Evolutionary conservation across 2,329 filamentous ascomycete genomes (phyloP).

Genomic region (Verticillium zaregamsianum): DNA sequence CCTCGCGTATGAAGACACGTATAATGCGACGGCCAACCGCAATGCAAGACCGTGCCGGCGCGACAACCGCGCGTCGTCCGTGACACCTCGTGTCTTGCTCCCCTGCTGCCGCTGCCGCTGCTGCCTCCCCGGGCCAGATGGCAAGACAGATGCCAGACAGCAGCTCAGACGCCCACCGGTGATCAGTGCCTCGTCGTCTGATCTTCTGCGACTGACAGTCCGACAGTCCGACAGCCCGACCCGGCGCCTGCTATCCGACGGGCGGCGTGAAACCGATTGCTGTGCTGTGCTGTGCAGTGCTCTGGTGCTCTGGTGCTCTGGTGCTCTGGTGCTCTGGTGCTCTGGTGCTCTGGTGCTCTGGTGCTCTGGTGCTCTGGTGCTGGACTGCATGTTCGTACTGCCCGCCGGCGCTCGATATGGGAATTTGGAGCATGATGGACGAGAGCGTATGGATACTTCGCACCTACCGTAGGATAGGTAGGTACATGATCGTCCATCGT

Average conservation of each 20-base stretch:
- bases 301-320: too few relatives aligned
- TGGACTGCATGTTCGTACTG: too few relatives aligned
- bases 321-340: too few relatives aligned
- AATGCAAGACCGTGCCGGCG: not conserved
- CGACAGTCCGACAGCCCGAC: not conserved
- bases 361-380: too few relatives aligned
- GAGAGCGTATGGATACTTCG: not conserved
- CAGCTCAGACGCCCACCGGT: not conserved
- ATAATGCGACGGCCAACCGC: too few relatives aligned
- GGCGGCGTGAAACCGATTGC: not conserved
- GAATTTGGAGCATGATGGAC: not conserved
- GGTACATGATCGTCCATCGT: too few relatives aligned
- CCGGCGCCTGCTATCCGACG: not conserved
- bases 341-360: too few relatives aligned
- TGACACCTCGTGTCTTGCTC: not conserved
- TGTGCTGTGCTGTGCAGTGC: not conserved
- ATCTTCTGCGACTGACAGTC: not conserved
- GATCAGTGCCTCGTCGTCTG: not conserved
- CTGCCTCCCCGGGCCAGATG: not conserved
- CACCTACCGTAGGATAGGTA: too few relatives aligned
- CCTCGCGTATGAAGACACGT: too few relatives aligned
- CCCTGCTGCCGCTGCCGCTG: not conserved
- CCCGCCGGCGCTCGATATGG: not conserved
- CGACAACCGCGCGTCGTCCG: not conserved
- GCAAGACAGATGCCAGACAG: not conserved